Base-by-base conservation (phyloP, 1,284 basidiomycete species). In the Rhodofomes roseus region DNA sequence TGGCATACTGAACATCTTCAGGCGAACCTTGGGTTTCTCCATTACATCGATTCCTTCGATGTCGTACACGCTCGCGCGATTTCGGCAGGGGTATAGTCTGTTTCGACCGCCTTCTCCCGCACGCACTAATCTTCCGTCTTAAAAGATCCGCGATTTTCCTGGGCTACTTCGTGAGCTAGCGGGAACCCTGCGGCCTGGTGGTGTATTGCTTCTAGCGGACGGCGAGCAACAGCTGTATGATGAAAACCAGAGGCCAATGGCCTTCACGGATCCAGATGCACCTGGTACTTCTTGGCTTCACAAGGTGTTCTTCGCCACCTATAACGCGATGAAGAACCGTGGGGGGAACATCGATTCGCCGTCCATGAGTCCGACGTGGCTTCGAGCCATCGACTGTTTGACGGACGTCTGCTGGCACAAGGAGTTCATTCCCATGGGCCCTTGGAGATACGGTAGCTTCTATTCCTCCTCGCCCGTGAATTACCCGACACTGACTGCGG, bases 211-310 rank as follows among this genome's bases (percentile, higher is more conserved):
- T 1, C 55, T 72, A 9, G 73, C 69, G 2, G 74, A 74, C 59
- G 72, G 72, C 14, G 74, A 76, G 22, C 70, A 74, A 68, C 73
- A 73, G 55, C 60, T 74, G 4, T 76, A 70, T 61, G 72, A 76
- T 61, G 73, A 73, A 54, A 57, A 68, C 37, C 61, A 66, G 54
- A 64, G 64, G 25, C 68, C 71, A 5, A 54, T 75, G 22, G 54
- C 72, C 1, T 73, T 66, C 54, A 57, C 65, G 2, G 69, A 71
- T 25, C 65, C 63, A 52, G 71, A 67, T 14, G 53, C 65, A 12
- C 66, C 67, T 1, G 67, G 62, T 1, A 70, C 71, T 43, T 70
- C 70, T 1, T 73, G 70, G 72, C 68, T 66, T 8, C 70, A 73
- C 22, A 68, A 68, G 14, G 60, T 74, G 7, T 73, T 73, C 58